phyloP scores from a whole-genome alignment of 164 flowering plant genomes.

The Houttuynia cordata region DNA sequence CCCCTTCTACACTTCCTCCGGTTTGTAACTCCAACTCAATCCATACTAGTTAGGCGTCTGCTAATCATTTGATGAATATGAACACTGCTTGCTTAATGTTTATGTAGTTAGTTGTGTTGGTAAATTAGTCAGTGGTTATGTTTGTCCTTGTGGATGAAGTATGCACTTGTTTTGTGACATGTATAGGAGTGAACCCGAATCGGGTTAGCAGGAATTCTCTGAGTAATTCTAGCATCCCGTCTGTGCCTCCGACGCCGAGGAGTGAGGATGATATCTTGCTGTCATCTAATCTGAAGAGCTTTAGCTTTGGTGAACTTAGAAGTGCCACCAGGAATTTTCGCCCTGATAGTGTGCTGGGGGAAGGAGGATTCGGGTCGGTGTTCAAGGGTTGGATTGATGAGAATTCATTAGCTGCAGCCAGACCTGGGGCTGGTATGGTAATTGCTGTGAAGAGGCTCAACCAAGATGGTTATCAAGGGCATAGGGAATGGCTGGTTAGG shows the following conservation, averaged over 20 bases:
- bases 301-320: constrained; percentile 45
- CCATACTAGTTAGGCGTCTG: background rate
- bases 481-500: constrained; percentile 84
- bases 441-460: constrained; percentile 74
- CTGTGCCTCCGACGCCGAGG: constrained; percentile 34
- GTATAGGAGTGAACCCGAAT: constrained; percentile 24
- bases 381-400: constrained; percentile 89
- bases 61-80: background rate
- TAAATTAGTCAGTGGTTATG: too few relatives aligned
- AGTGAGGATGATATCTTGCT: constrained; percentile 65
- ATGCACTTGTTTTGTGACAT: too few relatives aligned
- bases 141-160: too few relatives aligned
- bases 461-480: constrained; percentile 72
- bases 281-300: constrained; percentile 50
- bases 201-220: constrained; percentile 21
- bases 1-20: constrained; percentile 32
- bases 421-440: constrained; percentile 60
- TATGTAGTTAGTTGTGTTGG: too few relatives aligned
- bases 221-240: constrained; percentile 29
- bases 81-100: too few relatives aligned
- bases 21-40: constrained; percentile 19
- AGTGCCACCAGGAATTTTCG: constrained; percentile 76
- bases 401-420: constrained; percentile 39
- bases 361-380: constrained; percentile 84
- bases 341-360: constrained; percentile 83